Conservation (phyloP, 805 yeast genomes). For the Kuraishia capsulata region DNA sequence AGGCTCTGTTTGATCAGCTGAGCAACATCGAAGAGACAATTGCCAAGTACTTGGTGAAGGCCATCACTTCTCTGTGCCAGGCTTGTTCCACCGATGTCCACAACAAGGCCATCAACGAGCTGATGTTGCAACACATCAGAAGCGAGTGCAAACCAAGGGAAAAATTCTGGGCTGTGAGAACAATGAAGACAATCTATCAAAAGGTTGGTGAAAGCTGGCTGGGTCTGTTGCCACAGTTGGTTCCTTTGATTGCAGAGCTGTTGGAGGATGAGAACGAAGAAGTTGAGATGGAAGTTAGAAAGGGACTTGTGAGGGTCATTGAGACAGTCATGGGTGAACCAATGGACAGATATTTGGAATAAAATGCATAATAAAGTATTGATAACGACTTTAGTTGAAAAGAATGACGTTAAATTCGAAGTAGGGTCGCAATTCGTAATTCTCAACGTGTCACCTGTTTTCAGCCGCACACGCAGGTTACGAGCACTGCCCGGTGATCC, state of each 20-base stretch:
- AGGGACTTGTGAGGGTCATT: conserved; percentile 82
- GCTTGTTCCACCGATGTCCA: conserved; percentile 60
- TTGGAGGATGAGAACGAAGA: conserved; percentile 93
- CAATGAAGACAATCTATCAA: conserved; percentile 74
- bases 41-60: conserved; percentile 74
- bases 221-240: conserved; percentile 81
- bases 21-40: conserved; percentile 58
- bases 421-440: no score
- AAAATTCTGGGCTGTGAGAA: conserved; percentile 72
- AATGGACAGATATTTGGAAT: conserved; percentile 68
- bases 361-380: no score
- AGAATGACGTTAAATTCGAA: no score
- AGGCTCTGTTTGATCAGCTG: conserved; percentile 58
- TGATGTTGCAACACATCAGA: conserved; percentile 59
- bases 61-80: conserved; percentile 65
- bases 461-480: no score
- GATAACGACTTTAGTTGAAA: no score
- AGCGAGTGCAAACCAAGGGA: conserved; percentile 46
- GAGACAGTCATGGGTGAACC: conserved; percentile 94
- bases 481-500: no score
- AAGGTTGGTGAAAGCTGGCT: conserved; percentile 96
- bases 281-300: conserved; percentile 85
- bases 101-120: conserved; percentile 64
- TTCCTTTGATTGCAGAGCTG: conserved; percentile 91
- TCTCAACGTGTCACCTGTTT: no score